Evolutionary conservation across 768 basidiomycete genomes (phyloP).

Genomic region (Cystofilobasidium bisporidii): DNA sequence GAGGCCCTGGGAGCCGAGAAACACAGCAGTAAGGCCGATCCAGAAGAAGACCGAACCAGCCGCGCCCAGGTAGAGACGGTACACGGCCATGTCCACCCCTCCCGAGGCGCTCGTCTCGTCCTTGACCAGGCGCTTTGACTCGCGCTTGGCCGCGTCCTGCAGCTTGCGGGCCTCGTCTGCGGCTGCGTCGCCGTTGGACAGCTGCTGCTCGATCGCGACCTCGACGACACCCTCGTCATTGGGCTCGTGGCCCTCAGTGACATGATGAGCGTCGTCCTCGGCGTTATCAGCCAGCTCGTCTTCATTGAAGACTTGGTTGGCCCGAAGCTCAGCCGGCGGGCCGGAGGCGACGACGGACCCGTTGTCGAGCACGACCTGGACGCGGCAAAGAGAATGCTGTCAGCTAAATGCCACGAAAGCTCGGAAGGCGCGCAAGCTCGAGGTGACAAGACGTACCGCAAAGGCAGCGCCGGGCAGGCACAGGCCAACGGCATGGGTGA

Average conservation of each 20-base stretch:
- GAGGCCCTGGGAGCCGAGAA: slow-evolving; percentile 35
- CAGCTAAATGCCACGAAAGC: background rate
- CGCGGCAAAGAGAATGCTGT: too few species aligned
- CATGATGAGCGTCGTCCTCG: slow-evolving; percentile 11
- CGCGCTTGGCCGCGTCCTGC: slow-evolving; percentile 5
- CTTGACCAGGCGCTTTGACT: slow-evolving; percentile 24
- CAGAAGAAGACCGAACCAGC: slow-evolving; percentile 31
- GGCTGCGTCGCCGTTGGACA: background rate
- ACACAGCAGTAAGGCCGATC: slow-evolving; percentile 34
- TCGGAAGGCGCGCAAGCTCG: background rate
- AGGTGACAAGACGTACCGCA: slow-evolving; percentile 30
- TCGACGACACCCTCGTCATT: background rate
- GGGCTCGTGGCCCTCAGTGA: background rate
- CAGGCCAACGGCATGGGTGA: slow-evolving; percentile 43
- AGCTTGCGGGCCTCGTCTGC: slow-evolving; percentile 10
- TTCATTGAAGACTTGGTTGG: slow-evolving; percentile 1
- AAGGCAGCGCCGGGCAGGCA: slow-evolving; percentile 36
- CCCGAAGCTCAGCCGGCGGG: background rate
- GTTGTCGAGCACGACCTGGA: slow-evolving; percentile 20
- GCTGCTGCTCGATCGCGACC: background rate
- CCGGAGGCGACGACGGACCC: slow-evolving; percentile 14
- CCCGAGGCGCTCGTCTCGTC: slow-evolving; percentile 7
- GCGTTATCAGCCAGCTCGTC: slow-evolving; percentile 19
- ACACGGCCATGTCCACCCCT: background rate
- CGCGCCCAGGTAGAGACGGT: background rate